Base-by-base conservation (phyloP, 2,329 filamentous ascomycete species). In the Trichoderma arundinaceum region DNA sequence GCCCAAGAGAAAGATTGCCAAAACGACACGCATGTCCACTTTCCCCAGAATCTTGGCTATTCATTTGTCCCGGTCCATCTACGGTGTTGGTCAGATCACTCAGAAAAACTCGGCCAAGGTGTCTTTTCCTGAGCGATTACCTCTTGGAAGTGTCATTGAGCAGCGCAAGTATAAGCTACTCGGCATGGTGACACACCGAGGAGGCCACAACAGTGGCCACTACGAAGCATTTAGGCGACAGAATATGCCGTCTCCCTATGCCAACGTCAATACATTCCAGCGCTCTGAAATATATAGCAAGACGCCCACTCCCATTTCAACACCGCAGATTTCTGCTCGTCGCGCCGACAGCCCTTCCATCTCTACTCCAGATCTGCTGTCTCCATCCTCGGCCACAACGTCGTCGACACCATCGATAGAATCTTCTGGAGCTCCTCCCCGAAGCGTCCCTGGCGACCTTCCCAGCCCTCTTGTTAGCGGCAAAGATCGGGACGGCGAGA, bases 211-310 rank as follows among this genome's bases (percentile, higher is more conserved):
- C 74, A 97, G 93, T 72, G 95, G 95, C 0, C 95, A 99, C 75
- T 99, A 99, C 79, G 95, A 99, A 77, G 94, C 93, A 0, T 98
- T 98, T 77, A 86, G 95, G 39, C 87, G 95, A 43, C 95, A 98
- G 77, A 90, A 92, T 66, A 79, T 92, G 8, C 87, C 89, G 58
- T 81, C 90, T 3, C 94, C 94, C 0, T 98, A 89, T 74, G 91
- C 92, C 1, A 97, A 94, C 7, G 88, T 91, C 0, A 89, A 91
- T 70, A 88, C 88, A 0, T 94, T 96, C 77, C 90, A 91, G 67
- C 84, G 85, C 6, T 91, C 91, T 43, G 89, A 88, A 7, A 87
- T 90, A 39, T 94, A 92, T 73, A 92, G 90, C 75, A 83, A 82
- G 72, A 79, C 86, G 59, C 83, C 86, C 67, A 82, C 86, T 69